A percentile compares a stretch with the other conserved stretches of the same genome.
Evolutionary conservation across 129 eudicot species (phyloP).

Genomic region (Flaveria brownii): DNA sequence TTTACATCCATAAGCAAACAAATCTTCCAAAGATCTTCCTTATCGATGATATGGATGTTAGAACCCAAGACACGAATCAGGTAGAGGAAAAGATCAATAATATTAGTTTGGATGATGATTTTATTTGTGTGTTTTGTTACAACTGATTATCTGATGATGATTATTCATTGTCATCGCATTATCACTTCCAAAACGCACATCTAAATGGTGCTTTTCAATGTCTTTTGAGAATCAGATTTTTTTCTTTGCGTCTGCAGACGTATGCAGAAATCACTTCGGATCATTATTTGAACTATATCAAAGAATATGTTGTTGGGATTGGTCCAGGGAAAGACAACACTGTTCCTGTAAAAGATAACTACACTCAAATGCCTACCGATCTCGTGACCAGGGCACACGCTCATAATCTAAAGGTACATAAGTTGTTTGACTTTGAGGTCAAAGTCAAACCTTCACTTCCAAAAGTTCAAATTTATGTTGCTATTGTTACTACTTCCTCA

Average conservation of each 20-base stretch:
- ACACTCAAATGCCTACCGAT: constrained; percentile 64
- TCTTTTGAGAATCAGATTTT: background rate
- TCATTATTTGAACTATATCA: constrained; percentile 67
- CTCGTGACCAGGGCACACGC: constrained; percentile 87
- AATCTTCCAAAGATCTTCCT: constrained; percentile 88
- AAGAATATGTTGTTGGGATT: constrained; percentile 80
- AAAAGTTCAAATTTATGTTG: constrained; percentile 9
- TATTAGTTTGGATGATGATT: background rate
- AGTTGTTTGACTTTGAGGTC: constrained; percentile 25
- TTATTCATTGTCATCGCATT: background rate
- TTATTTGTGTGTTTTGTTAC: background rate
- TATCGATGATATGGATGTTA: constrained; percentile 55
- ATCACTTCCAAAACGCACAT: background rate
- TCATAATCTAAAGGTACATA: constrained; percentile 68
- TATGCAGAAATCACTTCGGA: constrained; percentile 87
- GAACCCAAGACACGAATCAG: constrained; percentile 91
- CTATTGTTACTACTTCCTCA: background rate
- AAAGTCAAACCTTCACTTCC: background rate
- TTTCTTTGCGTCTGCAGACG: constrained; percentile 46
- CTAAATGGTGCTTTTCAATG: background rate
- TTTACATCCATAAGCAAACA: constrained; percentile 65
- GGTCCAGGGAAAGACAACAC: constrained; percentile 88
- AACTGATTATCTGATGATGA: too few relatives aligned
- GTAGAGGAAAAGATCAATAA: constrained; percentile 29
- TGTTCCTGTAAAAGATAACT: constrained; percentile 55